Evolutionary conservation across 495 filamentous ascomycete genomes (phyloP).

Genomic region (Cenococcum geophilum): DNA sequence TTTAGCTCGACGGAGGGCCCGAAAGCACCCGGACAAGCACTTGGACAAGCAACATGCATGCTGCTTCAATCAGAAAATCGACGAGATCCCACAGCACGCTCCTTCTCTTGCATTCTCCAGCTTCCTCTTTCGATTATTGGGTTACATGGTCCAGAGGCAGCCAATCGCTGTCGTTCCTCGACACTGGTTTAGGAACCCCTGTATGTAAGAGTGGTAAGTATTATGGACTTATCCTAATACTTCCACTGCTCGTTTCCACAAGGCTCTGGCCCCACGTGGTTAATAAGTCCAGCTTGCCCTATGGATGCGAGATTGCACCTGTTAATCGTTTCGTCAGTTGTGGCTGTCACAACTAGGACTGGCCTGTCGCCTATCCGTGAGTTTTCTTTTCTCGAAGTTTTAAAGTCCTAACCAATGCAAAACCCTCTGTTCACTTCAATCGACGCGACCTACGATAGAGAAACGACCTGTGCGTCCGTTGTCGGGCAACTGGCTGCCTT

Average conservation of each 20-base stretch:
- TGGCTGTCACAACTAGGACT: no score
- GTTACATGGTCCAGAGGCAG: background rate
- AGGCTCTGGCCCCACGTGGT: background rate
- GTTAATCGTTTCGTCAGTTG: no score
- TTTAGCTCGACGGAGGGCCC: background rate
- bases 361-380: no score
- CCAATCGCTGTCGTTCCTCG: background rate
- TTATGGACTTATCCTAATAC: background rate
- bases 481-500: no score
- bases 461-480: no score
- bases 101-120: background rate
- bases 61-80: background rate
- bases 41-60: constrained; percentile 1
- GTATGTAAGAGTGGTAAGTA: background rate
- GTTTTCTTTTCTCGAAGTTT: no score
- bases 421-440: no score
- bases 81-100: background rate
- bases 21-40: background rate
- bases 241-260: background rate
- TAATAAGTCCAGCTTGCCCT: background rate
- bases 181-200: background rate
- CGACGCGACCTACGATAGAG: no score
- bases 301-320: background rate
- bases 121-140: background rate
- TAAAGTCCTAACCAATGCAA: no score